A percentile compares a stretch with the other conserved stretches of the same genome.
Evolutionary conservation across 495 filamentous ascomycete species (phyloP).

Genomic region (Penicillium crystallinum): DNA sequence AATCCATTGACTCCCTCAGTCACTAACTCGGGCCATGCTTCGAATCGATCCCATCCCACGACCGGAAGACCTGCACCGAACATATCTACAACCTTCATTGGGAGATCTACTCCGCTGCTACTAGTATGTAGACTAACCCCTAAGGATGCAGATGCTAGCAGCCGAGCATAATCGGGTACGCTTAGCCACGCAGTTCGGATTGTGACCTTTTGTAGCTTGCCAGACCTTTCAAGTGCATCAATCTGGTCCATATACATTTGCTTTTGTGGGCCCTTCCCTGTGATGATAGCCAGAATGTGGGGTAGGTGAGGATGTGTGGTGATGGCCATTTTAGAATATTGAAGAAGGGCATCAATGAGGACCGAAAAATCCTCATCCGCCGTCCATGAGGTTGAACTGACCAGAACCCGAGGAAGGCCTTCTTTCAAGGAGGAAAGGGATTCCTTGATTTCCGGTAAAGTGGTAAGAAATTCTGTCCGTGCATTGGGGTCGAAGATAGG

Average conservation of each 20-base stretch:
- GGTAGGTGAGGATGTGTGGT: slow-evolving; percentile 43
- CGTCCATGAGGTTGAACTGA: slow-evolving; percentile 95
- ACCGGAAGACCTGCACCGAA: slow-evolving; percentile 92
- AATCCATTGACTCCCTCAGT: slow-evolving; percentile 78
- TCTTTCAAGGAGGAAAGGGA: slow-evolving; percentile 50
- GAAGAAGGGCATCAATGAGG: slow-evolving; percentile 75
- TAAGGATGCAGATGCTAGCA: slow-evolving; percentile 84
- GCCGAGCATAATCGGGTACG: slow-evolving; percentile 73
- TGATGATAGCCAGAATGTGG: slow-evolving; percentile 78
- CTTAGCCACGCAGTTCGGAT: slow-evolving; percentile 80
- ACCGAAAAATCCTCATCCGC: slow-evolving; percentile 91
- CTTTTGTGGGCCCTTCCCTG: slow-evolving; percentile 85
- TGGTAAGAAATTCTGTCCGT: slow-evolving; percentile 54
- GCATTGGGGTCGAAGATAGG: slow-evolving; percentile 50
- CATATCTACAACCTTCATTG: slow-evolving; percentile 99
- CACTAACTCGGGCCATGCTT: slow-evolving; percentile 83
- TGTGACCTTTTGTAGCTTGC: slow-evolving; percentile 59
- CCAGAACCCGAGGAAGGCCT: slow-evolving; percentile 59
- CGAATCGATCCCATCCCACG: slow-evolving; percentile 73
- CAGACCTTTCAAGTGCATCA: slow-evolving; percentile 47
- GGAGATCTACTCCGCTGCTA: slow-evolving; percentile 89
- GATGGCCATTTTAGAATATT: slow-evolving; percentile 55
- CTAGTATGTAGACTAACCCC: slow-evolving; percentile 90
- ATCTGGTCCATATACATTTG: slow-evolving; percentile 67
- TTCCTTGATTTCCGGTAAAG: slow-evolving; percentile 53